Evolutionary conservation across 208 protist species (phyloP).

Genomic region (Wallacemonas sp.): DNA sequence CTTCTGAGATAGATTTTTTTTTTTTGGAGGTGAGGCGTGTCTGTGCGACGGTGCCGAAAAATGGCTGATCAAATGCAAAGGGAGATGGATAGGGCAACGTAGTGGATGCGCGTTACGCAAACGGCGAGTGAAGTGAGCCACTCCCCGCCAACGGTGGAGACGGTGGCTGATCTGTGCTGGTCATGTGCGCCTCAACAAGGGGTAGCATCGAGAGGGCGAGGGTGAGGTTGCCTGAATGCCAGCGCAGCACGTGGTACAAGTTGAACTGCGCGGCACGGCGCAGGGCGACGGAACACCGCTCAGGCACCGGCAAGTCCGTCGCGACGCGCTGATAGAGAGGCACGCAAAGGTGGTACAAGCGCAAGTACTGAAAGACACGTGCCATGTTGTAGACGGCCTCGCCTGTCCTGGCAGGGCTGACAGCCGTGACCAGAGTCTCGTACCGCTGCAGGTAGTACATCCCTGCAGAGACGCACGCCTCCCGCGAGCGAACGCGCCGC

Average conservation of each 20-base stretch:
- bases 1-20: too few species aligned
- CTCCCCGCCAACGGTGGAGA: too few species aligned
- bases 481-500: slow-evolving; percentile 55
- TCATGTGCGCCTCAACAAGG: not conserved
- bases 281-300: slow-evolving; percentile 59
- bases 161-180: too few species aligned
- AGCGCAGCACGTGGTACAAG: slow-evolving; percentile 78
- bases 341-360: slow-evolving; percentile 56
- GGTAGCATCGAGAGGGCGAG: slow-evolving; percentile 61
- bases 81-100: too few species aligned
- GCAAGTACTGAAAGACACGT: slow-evolving; percentile 71
- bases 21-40: not conserved
- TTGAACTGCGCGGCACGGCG: slow-evolving; percentile 74
- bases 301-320: slow-evolving; percentile 52
- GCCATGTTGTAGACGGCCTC: slow-evolving; percentile 89
- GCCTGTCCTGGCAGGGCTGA: slow-evolving; percentile 39
- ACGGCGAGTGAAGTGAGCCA: too few species aligned
- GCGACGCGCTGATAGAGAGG: slow-evolving; percentile 83
- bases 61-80: too few species aligned
- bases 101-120: too few species aligned
- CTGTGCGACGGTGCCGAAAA: too few species aligned
- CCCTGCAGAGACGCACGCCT: slow-evolving; percentile 68
- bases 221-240: slow-evolving; percentile 51
- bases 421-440: slow-evolving; percentile 43
- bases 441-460: slow-evolving; percentile 78